Percentiles rank a stretch among this genome's conserved stretches.
Evolutionary conservation across 2,329 filamentous ascomycete genomes (phyloP).

Genomic region (Helotiales sp.): DNA sequence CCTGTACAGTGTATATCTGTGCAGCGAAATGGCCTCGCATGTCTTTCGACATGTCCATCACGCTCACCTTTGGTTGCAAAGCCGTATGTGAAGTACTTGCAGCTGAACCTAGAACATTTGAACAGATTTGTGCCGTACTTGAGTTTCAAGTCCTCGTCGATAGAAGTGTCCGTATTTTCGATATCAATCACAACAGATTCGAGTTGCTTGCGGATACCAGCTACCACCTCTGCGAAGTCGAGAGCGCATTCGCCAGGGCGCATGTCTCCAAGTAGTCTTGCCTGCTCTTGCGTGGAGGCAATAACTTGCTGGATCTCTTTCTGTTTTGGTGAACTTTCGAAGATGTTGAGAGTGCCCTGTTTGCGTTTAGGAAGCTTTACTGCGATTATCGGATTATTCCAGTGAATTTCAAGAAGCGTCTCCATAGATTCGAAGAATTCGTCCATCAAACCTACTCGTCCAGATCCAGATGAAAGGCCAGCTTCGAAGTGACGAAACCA

Average conservation of each 20-base stretch:
- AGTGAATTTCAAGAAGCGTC: slow-evolving; percentile 3
- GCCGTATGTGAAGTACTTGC: slow-evolving; percentile 4
- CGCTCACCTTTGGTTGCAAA: neutral
- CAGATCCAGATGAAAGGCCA: neutral
- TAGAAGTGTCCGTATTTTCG: neutral
- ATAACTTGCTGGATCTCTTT: slow-evolving; percentile 1
- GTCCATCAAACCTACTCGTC: neutral
- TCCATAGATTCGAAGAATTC: slow-evolving; percentile 2
- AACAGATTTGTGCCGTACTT: slow-evolving; percentile 3
- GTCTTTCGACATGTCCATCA: slow-evolving; percentile 1
- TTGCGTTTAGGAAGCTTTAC: neutral
- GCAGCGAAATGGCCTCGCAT: slow-evolving; percentile 4
- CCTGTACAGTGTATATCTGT: slow-evolving; percentile 4
- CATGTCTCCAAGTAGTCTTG: neutral
- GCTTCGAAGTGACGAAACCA: slow-evolving; percentile 1
- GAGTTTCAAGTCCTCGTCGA: neutral
- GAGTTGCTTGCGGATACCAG: slow-evolving; percentile 2
- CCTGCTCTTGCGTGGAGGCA: slow-evolving; percentile 2
- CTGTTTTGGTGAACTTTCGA: neutral
- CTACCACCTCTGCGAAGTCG: neutral
- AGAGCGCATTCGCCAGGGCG: slow-evolving; percentile 18
- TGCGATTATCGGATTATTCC: slow-evolving; percentile 1
- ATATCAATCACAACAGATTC: neutral
- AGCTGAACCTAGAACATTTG: slow-evolving; percentile 5
- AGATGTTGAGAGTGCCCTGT: neutral